Base-by-base conservation (phyloP, 2,329 filamentous ascomycete species). In the Microdochium nivale region DNA sequence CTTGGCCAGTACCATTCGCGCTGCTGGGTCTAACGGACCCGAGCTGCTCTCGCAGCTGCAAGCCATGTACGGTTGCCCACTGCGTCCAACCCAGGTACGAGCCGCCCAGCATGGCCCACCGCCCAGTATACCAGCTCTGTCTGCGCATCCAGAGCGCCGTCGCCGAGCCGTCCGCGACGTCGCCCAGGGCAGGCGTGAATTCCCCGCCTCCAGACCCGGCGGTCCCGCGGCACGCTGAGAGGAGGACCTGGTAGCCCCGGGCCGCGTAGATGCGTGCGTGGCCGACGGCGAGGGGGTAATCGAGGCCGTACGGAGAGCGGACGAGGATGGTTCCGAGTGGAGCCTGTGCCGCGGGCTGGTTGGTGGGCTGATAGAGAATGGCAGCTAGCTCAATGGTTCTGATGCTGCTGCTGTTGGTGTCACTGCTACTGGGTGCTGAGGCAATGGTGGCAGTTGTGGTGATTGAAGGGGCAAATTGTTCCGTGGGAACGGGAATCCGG, bases 361-460 rank as follows among this genome's bases (percentile, higher is more conserved):
- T 55, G 8, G 49, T 52, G 27, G 57, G 55, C 37, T 56, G 60
- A 30, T 60, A 59, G 14, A 64, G 51, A 35, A 63, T 57, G 5
- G 60, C 58, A 25, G 58, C 61, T n/a, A 65, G 52, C 46, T 62
- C 56, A 25, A 57, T 56, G 2, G 50, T 52, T 13, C 53, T 57
- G 24, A 50, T 55, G 46, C 59, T 51, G 48, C 53, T 37, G 33
- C 13, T 44, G 19, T 23, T 24, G 40, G n/a, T n/a, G n/a, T n/a
- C n/a, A n/a, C n/a, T n/a, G n/a, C n/a, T n/a, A n/a, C n/a, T n/a
- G n/a, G n/a, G n/a, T n/a, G n/a, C n/a, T n/a, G n/a, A n/a, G n/a
- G 3, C 19, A 3, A 7, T 24, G 40, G 40, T 30, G 27, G 27
- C 11, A 11, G 27, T 30, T 5, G 27, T 30, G 27, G 27, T 30